Conservation (phyloP, 345 rosid species). For the Odontarrhena argentea region DNA sequence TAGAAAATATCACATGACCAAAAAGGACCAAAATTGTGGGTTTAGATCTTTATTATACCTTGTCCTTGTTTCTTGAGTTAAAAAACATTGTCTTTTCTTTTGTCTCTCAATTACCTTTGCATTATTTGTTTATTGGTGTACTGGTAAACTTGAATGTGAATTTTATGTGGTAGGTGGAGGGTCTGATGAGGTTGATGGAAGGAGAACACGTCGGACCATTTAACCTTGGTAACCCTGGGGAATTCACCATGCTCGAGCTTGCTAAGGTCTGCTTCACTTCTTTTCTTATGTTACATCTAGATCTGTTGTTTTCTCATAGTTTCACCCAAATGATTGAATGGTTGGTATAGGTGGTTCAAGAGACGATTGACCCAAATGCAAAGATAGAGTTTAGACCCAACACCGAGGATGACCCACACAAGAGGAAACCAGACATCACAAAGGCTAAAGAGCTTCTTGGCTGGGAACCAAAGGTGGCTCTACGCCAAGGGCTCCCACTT, state of each 20-base stretch:
- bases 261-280: conserved; percentile 60
- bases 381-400: conserved; percentile 90
- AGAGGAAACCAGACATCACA: conserved; percentile 96
- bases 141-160: background rate
- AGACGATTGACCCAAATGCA: conserved; percentile 91
- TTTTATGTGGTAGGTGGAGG: conserved; percentile 69
- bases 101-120: conserved; percentile 1
- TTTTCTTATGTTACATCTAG: background rate
- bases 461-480: conserved; percentile 92
- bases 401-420: conserved; percentile 99
- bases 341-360: conserved; percentile 79
- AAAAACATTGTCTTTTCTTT: background rate
- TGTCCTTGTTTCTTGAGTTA: conserved; percentile 1
- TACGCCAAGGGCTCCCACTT: conserved; percentile 84
- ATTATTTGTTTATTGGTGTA: background rate
- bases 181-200: conserved; percentile 97
- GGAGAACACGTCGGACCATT: conserved; percentile 99
- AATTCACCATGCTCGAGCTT: conserved; percentile 99
- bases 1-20: background rate
- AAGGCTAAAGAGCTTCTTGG: conserved; percentile 87
- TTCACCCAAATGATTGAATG: conserved; percentile 5
- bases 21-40: conserved; percentile 3
- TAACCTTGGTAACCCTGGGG: conserved; percentile 97
- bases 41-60: background rate
- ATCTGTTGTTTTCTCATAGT: background rate